phyloP scores from a whole-genome alignment of 225 moss, liverwort and hornwort genomes.

The Physcomitrium patens region DNA sequence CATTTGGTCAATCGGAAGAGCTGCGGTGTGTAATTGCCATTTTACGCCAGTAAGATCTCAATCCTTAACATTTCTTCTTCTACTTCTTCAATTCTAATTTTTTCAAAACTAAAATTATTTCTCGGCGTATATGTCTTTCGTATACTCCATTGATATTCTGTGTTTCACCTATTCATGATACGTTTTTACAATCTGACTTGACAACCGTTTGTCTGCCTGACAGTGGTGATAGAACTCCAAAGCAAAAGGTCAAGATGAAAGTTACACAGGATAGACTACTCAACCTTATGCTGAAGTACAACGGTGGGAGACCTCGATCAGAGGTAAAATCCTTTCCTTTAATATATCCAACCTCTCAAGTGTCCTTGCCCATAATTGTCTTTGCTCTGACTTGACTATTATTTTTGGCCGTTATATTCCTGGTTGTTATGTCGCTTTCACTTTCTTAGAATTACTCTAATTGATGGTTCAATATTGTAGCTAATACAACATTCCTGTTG shows the following conservation, averaged over 20 bases:
- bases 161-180: neutral
- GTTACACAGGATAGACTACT: constrained; percentile 96
- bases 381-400: constrained; percentile 24
- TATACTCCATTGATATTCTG: constrained; percentile 15
- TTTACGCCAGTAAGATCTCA: constrained; percentile 82
- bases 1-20: constrained; percentile 97
- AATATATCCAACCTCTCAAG: neutral
- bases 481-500: constrained; percentile 28
- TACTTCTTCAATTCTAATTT: constrained; percentile 1
- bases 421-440: neutral
- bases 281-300: constrained; percentile 94
- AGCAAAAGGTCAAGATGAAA: constrained; percentile 99
- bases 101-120: constrained; percentile 3
- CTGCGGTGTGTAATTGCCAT: constrained; percentile 99
- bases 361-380: constrained; percentile 6
- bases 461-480: neutral
- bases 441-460: neutral
- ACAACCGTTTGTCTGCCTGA: constrained; percentile 26
- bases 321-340: constrained; percentile 58
- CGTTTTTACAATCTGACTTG: constrained; percentile 19
- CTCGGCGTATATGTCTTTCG: constrained; percentile 1
- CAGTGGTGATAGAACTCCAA: constrained; percentile 99
- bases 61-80: neutral
- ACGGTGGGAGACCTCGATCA: constrained; percentile 83
- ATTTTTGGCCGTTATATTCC: constrained; percentile 13